Percentiles rank a stretch among this genome's conserved stretches.
phyloP scores from a whole-genome alignment of 257 asterid genomes.

The Solanum chiquidenum region DNA sequence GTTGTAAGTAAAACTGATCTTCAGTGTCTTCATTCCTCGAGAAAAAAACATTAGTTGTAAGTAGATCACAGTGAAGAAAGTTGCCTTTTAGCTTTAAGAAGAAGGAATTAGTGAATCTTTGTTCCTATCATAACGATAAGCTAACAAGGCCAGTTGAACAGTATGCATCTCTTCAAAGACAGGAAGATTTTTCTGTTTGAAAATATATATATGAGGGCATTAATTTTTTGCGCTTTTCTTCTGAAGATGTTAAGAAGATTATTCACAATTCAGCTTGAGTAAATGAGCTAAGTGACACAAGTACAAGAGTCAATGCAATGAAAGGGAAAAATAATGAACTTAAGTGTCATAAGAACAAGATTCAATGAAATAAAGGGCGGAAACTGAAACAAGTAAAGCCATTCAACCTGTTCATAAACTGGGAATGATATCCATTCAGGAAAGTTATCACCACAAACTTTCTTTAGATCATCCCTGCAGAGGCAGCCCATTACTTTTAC shows the following conservation, averaged over 20 bases:
- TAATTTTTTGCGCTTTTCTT: neutral
- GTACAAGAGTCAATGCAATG: neutral
- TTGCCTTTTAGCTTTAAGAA: neutral
- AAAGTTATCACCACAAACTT: constrained; percentile 85
- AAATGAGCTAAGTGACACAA: neutral
- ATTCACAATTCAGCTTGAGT: neutral
- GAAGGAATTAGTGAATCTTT: neutral
- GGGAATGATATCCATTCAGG: constrained; percentile 99
- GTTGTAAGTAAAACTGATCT: neutral
- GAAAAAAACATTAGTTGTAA: neutral
- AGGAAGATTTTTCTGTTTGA: neutral
- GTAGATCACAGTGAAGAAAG: neutral
- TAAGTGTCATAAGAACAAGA: neutral
- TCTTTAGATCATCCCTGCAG: constrained; percentile 79
- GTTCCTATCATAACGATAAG: neutral
- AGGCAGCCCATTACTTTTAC: constrained; percentile 70
- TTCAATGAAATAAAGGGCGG: neutral
- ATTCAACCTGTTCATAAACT: constrained; percentile 73
- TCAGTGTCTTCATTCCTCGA: neutral
- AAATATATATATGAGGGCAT: neutral
- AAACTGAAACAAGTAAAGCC: neutral
- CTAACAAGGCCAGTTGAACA: neutral
- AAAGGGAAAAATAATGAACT: neutral
- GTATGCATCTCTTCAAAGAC: neutral
- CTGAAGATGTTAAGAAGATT: neutral